Evolutionary conservation across 2,329 filamentous ascomycete genomes (phyloP), one percentile per base, ranked within the genome.

Genomic region (Verticillium nubilum): DNA sequence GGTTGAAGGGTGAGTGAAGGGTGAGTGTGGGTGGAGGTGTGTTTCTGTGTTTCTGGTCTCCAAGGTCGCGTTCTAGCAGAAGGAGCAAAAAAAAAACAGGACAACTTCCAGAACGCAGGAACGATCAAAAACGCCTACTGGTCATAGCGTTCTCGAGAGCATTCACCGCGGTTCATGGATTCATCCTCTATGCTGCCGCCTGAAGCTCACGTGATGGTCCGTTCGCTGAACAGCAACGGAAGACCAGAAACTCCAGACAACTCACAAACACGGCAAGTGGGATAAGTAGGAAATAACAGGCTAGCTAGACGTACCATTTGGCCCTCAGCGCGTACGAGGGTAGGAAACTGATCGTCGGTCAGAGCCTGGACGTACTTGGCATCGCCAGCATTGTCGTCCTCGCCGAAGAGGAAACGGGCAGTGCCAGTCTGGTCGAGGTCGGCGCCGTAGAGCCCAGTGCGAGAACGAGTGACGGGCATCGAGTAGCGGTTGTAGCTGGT

Each of bases 401-500:
- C 90, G 61, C 89, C 89, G 71, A 97, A 96, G 37, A 97, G 80
- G 69, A 96, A 96, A 59, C 90, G 87, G 27, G 91, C 85, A 13
- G 91, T 92, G 75, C 95, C 93, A 68, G 92, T 92, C 66, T 91
- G 88, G 63, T 95, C 92, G 60, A 96, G 78, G 42, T 84, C 84
- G 67, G 86, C 81, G 65, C 88, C 86, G 69, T 89, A 86, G 67
- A 86, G 76, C 63, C 88, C 84, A 65, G 81, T 86, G 65, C 88
- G 85, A 65, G 87, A 85, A 61, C 84, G 83, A 54, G 89, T 91
- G 57, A 94, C 90, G 31, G 94, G 94, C 90, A 97, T 93, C 4
- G 94, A 97, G 74, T 96, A 96, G 64, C 94, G 89, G 72, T 97
- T 96, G 62, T 88, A 81, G 66, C 91, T 96, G 67, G 67, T 63